A percentile compares a stretch with the other conserved stretches of the same genome.
phyloP scores from a whole-genome alignment of 2,329 filamentous ascomycete genomes.

The Sclerotinia nivalis region DNA sequence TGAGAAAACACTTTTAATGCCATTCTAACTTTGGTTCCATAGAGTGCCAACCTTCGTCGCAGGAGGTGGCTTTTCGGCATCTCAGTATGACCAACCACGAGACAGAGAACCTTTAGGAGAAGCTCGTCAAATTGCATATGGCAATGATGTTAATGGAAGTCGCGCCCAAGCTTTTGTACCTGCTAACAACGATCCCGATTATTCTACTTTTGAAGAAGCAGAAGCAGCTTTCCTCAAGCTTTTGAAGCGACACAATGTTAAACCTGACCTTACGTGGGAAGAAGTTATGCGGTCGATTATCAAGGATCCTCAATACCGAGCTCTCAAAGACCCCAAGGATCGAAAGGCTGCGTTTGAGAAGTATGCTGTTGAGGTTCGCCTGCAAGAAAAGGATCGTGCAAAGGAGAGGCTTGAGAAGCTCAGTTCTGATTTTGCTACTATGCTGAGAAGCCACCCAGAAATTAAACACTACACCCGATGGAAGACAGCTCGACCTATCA shows the following conservation, averaged over 20 bases:
- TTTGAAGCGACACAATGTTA: conserved; percentile 79
- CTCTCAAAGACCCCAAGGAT: conserved; percentile 89
- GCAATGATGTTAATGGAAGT: conserved; percentile 51
- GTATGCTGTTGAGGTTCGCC: conserved; percentile 84
- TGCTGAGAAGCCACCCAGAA: conserved; percentile 94
- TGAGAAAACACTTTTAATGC: not conserved
- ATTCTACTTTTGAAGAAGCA: conserved; percentile 78
- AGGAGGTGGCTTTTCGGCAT: conserved; percentile 44
- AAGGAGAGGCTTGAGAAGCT: conserved; percentile 92
- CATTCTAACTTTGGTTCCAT: conserved; percentile 25
- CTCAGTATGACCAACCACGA: conserved; percentile 40
- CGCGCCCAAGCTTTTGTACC: conserved; percentile 61
- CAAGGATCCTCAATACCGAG: conserved; percentile 88
- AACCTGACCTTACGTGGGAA: conserved; percentile 91
- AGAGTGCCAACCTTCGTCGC: conserved; percentile 46
- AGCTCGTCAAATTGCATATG: conserved; percentile 59
- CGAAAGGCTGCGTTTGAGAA: conserved; percentile 91
- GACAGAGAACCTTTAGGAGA: conserved; percentile 50
- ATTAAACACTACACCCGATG: conserved; percentile 96
- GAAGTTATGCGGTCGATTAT: conserved; percentile 83
- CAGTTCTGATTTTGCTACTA: conserved; percentile 89
- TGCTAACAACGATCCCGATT: conserved; percentile 72
- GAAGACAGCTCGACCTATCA: conserved; percentile 92
- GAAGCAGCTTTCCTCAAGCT: conserved; percentile 92
- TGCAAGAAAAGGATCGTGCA: conserved; percentile 91